Percentiles rank a stretch among this genome's conserved stretches.
Evolutionary conservation across 768 basidiomycete species (phyloP).

Genomic region (Termitomyces sp.): DNA sequence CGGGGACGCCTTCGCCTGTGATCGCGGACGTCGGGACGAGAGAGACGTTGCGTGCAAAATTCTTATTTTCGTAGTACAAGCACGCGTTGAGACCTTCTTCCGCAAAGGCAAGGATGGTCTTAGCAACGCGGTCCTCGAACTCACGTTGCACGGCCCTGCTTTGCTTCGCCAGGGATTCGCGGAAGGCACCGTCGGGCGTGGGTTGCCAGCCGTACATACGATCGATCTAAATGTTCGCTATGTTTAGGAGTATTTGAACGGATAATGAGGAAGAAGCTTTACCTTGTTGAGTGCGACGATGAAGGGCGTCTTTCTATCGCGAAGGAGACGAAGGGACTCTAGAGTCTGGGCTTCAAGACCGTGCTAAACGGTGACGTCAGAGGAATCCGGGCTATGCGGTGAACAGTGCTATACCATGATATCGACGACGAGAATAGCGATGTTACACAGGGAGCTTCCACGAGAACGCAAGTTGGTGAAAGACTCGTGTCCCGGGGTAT

Average conservation of each 20-base stretch:
- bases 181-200: slow-evolving; percentile 90
- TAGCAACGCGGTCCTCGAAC: slow-evolving; percentile 83
- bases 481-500: slow-evolving; percentile 99
- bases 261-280: slow-evolving; percentile 4
- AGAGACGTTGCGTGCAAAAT: slow-evolving; percentile 88
- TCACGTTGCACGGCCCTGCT: slow-evolving; percentile 76
- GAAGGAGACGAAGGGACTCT: slow-evolving; percentile 88
- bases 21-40: slow-evolving; percentile 97
- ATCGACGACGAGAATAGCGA: slow-evolving; percentile 98
- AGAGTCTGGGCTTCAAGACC: slow-evolving; percentile 97
- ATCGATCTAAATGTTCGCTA: slow-evolving; percentile 68
- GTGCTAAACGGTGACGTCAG: slow-evolving; percentile 51
- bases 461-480: slow-evolving; percentile 96
- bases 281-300: slow-evolving; percentile 98
- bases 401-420: slow-evolving; percentile 65
- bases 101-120: slow-evolving; percentile 91
- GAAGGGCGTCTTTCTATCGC: slow-evolving; percentile 95
- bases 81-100: slow-evolving; percentile 95
- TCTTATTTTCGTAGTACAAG: slow-evolving; percentile 98
- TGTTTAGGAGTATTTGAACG: background rate
- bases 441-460: slow-evolving; percentile 97
- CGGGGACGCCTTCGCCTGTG: slow-evolving; percentile 97
- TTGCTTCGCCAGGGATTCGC: slow-evolving; percentile 85
- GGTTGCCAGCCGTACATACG: slow-evolving; percentile 95
- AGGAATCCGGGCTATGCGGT: background rate